Evolutionary conservation across 2,329 filamentous ascomycete species (phyloP), one percentile per base, ranked within the genome.

Genomic region (Chrysosphaeria jannelii): DNA sequence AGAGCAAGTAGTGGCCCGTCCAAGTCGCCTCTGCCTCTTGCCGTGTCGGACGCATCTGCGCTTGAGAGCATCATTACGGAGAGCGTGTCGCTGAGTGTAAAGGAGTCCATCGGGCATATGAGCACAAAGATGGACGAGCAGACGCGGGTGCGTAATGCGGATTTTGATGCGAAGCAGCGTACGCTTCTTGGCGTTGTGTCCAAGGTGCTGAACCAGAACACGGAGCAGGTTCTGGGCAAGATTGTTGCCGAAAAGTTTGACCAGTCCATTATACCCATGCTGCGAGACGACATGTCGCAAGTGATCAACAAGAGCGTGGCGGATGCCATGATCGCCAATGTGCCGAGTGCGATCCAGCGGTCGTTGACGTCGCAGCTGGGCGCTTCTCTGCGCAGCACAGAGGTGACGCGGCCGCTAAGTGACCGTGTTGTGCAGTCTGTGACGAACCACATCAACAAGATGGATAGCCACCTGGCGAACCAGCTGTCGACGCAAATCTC

Each of bases 221-320:
- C 59, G 11, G 54, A 66, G 41, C 66, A 70, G 35, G 72, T 74
- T 12, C 54, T 91, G 18, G 54, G 64, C 29, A 65, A 63, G 29
- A 72, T 89, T 33, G 66, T 90, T 23, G 59, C 62, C 22, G 56
- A 64, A 22, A 70, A 71, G 40, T 74, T 90, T 32, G 59, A 74
- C 29, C 55, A 64, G 26, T 55, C 64, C 9, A 61, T 91, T 21
- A 50, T 90, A 24, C 81, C 85, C 8, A 53, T 65, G 15, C 49
- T 93, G 27, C 57, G 64, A 19, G 56, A 65, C 24, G 52, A 66
- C 20, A 63, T 72, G 9, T 53, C 60, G 21, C 58, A 62, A 29
- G 57, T 67, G 4, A 53, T 90, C 14, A 58, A 68, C 25, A 66
- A 70, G 30, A 64, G 74, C 38, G 51, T 93, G 13, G 56, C 61